phyloP scores from a whole-genome alignment of 768 basidiomycete genomes.

The Lactifluus echinatus region DNA sequence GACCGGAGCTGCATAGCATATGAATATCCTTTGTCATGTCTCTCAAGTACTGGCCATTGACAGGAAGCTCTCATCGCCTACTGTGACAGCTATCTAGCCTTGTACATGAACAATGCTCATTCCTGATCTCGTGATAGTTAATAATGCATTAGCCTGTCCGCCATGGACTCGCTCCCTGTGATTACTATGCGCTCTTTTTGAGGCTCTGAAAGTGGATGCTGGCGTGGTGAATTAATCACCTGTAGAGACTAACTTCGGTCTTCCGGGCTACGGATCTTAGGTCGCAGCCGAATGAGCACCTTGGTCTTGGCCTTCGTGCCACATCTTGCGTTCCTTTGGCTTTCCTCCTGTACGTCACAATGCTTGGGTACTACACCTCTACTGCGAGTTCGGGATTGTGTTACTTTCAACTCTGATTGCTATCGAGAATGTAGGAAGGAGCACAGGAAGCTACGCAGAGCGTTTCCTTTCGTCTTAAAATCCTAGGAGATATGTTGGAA shows the following conservation, averaged over 20 bases:
- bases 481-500: neutral
- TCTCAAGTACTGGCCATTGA: neutral
- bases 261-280: neutral
- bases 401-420: neutral
- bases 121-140: too few relatives aligned
- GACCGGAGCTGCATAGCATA: too few relatives aligned
- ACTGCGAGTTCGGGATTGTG: neutral
- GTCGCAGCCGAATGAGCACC: neutral
- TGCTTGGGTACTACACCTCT: neutral
- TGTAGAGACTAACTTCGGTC: neutral
- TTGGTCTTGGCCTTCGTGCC: neutral
- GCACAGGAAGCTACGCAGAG: neutral
- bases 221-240: neutral
- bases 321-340: neutral
- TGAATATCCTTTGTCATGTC: too few relatives aligned
- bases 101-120: too few relatives aligned
- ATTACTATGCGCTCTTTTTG: neutral
- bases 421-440: neutral
- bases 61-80: neutral
- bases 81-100: neutral
- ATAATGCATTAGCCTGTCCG: too few relatives aligned
- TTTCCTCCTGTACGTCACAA: neutral
- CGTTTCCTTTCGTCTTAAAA: neutral
- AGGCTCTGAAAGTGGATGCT: neutral
- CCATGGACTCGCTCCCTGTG: too few relatives aligned